These are phyloP conservation scores for Alternaria triticimaculans DNA, from an alignment of 2,329 filamentous ascomycete genomes.

Conservation along the genomic window DNA sequence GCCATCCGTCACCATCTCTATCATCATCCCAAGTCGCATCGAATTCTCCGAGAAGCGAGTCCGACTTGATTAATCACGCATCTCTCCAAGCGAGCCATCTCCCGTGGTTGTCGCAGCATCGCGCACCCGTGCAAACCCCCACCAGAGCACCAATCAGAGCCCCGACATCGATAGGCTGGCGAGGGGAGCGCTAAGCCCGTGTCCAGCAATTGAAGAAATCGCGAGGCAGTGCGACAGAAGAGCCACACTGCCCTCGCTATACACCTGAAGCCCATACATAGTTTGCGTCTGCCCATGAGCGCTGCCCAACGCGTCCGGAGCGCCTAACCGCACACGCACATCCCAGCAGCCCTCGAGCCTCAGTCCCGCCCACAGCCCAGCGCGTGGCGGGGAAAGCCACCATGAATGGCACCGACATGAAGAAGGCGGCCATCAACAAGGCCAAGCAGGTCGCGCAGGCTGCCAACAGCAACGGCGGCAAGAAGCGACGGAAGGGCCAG, in stretches of 20 bases:
- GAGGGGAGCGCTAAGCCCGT: constrained; percentile 45
- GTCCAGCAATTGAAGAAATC: constrained; percentile 46
- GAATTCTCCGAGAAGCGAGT: constrained; percentile 7
- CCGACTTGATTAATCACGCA: constrained; percentile 1
- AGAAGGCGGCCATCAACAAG: constrained; percentile 70
- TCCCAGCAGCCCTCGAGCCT: constrained; percentile 14
- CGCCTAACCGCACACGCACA: constrained; percentile 34
- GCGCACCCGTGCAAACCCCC: constrained; percentile 22
- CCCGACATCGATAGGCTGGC: constrained; percentile 32
- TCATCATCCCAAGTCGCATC: neutral
- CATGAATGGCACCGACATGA: constrained; percentile 70
- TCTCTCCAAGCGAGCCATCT: constrained; percentile 8
- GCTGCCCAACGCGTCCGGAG: constrained; percentile 33
- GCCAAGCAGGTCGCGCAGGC: constrained; percentile 69
- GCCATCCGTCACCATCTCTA: constrained; percentile 4
- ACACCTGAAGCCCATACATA: constrained; percentile 2
- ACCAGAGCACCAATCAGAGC: constrained; percentile 37
- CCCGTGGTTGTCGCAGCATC: constrained; percentile 22
- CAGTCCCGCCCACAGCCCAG: constrained; percentile 22
- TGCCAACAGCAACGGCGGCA: constrained; percentile 63
- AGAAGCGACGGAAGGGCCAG: constrained; percentile 78
- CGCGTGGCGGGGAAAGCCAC: constrained; percentile 48
- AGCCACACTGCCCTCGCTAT: constrained; percentile 18
- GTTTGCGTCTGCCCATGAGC: constrained; percentile 32
- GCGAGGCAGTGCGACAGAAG: constrained; percentile 32